Percentiles rank a stretch among this genome's conserved stretches.
Evolutionary conservation across 2,329 filamentous ascomycete species (phyloP).

Genomic region (Aspergillus japonicus): DNA sequence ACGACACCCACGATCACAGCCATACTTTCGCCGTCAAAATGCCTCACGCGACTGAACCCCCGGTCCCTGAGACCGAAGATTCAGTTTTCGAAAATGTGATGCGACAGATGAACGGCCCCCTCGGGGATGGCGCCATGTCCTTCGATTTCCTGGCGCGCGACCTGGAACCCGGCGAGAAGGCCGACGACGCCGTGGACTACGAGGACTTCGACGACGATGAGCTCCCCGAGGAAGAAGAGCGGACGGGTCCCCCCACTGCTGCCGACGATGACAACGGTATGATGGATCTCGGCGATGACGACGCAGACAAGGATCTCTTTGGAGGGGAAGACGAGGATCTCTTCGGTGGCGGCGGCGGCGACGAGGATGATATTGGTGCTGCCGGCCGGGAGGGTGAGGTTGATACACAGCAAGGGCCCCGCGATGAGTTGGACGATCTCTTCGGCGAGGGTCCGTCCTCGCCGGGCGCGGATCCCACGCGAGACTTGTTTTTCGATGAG

Average conservation of each 20-base stretch:
- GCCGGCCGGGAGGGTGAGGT: constrained; percentile 11
- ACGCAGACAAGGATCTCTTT: constrained; percentile 27
- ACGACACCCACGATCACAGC: neutral
- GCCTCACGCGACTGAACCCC: constrained; percentile 40
- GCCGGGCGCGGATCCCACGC: constrained; percentile 29
- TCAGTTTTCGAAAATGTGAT: constrained; percentile 44
- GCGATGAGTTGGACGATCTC: constrained; percentile 48
- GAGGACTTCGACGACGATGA: constrained; percentile 92
- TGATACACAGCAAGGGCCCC: constrained; percentile 24
- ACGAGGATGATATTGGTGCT: neutral
- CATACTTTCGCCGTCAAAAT: constrained; percentile 24
- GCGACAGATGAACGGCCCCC: constrained; percentile 42
- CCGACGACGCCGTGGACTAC: constrained; percentile 86
- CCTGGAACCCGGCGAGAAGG: constrained; percentile 66
- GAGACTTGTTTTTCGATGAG: constrained; percentile 34
- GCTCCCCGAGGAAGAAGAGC: constrained; percentile 63
- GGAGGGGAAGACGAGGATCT: constrained; percentile 42
- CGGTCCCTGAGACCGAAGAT: constrained; percentile 33
- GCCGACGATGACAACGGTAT: constrained; percentile 47
- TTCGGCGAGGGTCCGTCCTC: constrained; percentile 48
- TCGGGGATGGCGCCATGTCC: constrained; percentile 29
- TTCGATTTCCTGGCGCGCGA: constrained; percentile 44
- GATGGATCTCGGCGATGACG: constrained; percentile 51
- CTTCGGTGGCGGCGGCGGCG: constrained; percentile 20
- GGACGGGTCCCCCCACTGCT: constrained; percentile 15